Evolutionary conservation across 2,329 filamentous ascomycete species (phyloP).

Genomic region (Sarocladiaceae sp.): DNA sequence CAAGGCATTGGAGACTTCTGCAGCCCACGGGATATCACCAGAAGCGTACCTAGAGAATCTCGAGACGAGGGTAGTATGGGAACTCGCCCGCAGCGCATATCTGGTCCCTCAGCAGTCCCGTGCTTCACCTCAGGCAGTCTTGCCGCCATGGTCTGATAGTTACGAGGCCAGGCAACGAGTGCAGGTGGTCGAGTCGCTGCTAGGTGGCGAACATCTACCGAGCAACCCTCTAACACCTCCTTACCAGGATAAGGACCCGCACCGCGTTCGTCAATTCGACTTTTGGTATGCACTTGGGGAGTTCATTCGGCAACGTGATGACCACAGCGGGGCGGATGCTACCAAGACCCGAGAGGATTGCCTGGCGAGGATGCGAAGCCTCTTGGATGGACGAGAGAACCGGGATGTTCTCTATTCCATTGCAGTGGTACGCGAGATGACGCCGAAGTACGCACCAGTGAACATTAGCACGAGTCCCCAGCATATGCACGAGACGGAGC

Average conservation of each 20-base stretch:
- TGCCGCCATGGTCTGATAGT: conserved; percentile 51
- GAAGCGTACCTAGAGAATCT: conserved; percentile 41
- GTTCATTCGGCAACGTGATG: conserved; percentile 53
- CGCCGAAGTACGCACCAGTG: conserved; percentile 48
- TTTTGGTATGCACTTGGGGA: conserved; percentile 80
- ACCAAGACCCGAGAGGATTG: conserved; percentile 56
- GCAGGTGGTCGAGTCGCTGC: conserved; percentile 66
- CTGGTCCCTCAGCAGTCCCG: conserved; percentile 30
- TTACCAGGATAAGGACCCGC: conserved; percentile 43
- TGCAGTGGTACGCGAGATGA: conserved; percentile 69
- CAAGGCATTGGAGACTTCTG: conserved; percentile 41
- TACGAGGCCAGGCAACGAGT: conserved; percentile 64
- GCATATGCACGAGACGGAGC: conserved; percentile 60
- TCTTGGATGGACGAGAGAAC: conserved; percentile 77
- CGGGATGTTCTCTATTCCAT: conserved; percentile 88
- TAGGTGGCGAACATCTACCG: conserved; percentile 63
- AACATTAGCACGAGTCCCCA: conserved; percentile 50
- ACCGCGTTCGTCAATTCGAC: conserved; percentile 58
- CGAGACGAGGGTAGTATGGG: conserved; percentile 56
- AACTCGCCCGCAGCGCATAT: conserved; percentile 44
- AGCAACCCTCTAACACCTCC: conserved; percentile 49
- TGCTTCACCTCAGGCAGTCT: conserved; percentile 22
- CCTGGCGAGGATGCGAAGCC: conserved; percentile 57
- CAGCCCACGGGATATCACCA: conserved; percentile 42
- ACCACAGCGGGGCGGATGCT: conserved; percentile 28